Evolutionary conservation across 1,139 yeast genomes (phyloP).

Genomic region (Suhomyces bribrorum): DNA sequence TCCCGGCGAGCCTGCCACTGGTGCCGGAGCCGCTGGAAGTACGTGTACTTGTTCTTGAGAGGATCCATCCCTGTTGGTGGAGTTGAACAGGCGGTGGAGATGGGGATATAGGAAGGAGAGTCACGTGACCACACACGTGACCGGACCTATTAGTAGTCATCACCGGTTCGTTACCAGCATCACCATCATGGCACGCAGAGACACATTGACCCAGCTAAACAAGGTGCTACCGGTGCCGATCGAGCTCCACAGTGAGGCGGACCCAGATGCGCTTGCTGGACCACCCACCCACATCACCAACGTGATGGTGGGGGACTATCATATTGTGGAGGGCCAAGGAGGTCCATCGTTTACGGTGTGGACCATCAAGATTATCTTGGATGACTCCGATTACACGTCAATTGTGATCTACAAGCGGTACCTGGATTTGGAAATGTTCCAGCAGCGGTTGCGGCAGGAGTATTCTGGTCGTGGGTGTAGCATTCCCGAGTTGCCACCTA

Average conservation of each 20-base stretch:
- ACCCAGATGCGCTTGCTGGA: conserved; percentile 14
- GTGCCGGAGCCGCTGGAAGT: conserved; percentile 49
- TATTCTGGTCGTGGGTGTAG: conserved; percentile 39
- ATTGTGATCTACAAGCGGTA: conserved; percentile 58
- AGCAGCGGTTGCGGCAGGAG: conserved; percentile 38
- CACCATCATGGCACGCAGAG: conserved; percentile 6
- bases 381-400: conserved; percentile 46
- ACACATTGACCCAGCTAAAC: conserved; percentile 29
- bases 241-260: conserved; percentile 31
- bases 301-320: conserved; percentile 43
- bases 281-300: conserved; percentile 30
- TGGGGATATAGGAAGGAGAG: neutral
- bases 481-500: conserved; percentile 69
- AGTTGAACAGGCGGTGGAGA: neutral
- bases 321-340: conserved; percentile 38
- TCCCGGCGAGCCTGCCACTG: conserved; percentile 61
- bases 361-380: conserved; percentile 47
- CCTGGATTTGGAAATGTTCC: conserved; percentile 59
- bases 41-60: conserved; percentile 32
- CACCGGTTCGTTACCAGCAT: too few relatives aligned
- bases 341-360: conserved; percentile 49
- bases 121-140: neutral
- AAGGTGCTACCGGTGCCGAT: conserved; percentile 43
- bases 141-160: neutral
- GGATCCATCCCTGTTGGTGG: conserved; percentile 26